A percentile compares a stretch with the other conserved stretches of the same genome.
Conservation (phyloP, 2,329 filamentous ascomycete species). For the Neofusicoccum sp. region DNA sequence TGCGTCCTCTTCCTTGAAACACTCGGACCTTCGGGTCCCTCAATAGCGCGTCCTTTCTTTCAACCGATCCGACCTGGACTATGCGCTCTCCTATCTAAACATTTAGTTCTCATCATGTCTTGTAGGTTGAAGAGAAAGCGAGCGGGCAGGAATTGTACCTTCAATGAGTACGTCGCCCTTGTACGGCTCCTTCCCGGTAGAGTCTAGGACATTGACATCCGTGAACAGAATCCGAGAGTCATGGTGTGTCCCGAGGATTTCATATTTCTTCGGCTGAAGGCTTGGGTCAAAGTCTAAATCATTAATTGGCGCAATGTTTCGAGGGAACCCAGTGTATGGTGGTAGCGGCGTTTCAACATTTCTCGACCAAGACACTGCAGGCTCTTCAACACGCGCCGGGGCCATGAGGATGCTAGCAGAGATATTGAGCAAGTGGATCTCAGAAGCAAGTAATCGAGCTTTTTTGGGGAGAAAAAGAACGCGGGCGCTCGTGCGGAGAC, state of each 20-base stretch:
- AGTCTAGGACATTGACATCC: slow-evolving; percentile 46
- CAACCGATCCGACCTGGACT: slow-evolving; percentile 37
- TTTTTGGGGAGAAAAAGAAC: no score
- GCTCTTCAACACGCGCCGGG: neutral
- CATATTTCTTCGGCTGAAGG: slow-evolving; percentile 39
- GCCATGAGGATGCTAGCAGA: neutral
- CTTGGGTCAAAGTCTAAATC: neutral
- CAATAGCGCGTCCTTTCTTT: slow-evolving; percentile 29
- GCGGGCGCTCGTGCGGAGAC: no score
- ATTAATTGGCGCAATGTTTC: neutral
- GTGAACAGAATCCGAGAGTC: slow-evolving; percentile 40
- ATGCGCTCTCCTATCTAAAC: slow-evolving; percentile 36
- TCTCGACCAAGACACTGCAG: neutral
- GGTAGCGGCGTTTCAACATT: neutral
- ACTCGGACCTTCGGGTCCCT: slow-evolving; percentile 39
- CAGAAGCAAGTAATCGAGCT: no score
- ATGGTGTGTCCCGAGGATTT: slow-evolving; percentile 39
- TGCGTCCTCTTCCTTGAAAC: slow-evolving; percentile 46
- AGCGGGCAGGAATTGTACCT: slow-evolving; percentile 27
- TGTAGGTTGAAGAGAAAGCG: neutral
- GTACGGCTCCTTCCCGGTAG: slow-evolving; percentile 42
- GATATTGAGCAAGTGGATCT: no score
- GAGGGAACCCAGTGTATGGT: neutral
- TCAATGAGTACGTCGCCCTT: slow-evolving; percentile 44
- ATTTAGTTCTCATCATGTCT: no score